Base-by-base conservation (phyloP, 139 green algal species). In the Eudorina sp. region DNA sequence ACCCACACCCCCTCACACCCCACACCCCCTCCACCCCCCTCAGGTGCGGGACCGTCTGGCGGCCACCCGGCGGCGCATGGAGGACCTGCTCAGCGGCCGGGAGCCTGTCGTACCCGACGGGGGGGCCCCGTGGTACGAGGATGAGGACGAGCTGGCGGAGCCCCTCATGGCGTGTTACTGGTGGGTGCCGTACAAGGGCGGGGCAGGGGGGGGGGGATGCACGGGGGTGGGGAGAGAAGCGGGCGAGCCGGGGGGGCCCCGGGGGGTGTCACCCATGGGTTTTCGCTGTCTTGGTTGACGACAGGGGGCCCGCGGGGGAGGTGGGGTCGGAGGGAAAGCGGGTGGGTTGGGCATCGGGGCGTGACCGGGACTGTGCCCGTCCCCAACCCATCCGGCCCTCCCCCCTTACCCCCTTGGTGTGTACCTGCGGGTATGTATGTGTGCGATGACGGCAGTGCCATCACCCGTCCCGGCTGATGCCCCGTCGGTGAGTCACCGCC, bases 31-130 rank as follows among this genome's bases (percentile, higher is more conserved):
- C 36, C 36, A 36, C 14, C 14, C 14, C 27, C 27, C 46, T 4
- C 27, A 53, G 36, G 66, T 60, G 6, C 69, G 96, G 1, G 93
- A 97, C 90, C 96, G 95, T 86, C 95, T 99, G 84, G 89, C 96
- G 36, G 95, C 96, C 92, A 99, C 97, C 0, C 93, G 96, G 18
- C 91, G 94, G 58, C 90, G 90, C 77, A 96, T 98, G 93, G 96
- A 99, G 94, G 92, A 97, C 55, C 70, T 97, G 82, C 90, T 99
- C 69, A 84, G 85, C 9, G 93, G 93, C 51, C 66, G 83, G 27
- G 80, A 94, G n/a, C 91, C 91, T 9, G 79, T 89, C 11, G 78
- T 85, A 0, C 76, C 87, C 2, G 90, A 86, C 8, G 90, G 90
- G 21, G 62, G 45, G 9, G 29, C 41, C 3, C 4, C 51, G 36